Conservation (phyloP, 164 flowering plant species). For the Kalanchoe fedtschenkoi region DNA sequence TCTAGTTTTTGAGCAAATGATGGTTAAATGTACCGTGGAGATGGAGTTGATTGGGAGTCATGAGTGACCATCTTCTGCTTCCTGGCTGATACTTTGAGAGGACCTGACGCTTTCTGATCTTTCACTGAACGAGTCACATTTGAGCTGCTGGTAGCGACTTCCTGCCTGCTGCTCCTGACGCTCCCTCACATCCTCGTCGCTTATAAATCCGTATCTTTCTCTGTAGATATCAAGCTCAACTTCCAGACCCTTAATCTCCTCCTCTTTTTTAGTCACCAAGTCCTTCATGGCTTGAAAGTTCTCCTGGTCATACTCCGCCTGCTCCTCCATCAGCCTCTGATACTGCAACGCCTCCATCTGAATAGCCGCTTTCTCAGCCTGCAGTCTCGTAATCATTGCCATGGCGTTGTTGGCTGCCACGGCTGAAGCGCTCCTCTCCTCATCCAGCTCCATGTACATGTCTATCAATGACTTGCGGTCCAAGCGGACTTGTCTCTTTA, state of each 20-base stretch:
- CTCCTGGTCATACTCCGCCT: constrained; percentile 74
- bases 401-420: constrained; percentile 78
- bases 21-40: not conserved
- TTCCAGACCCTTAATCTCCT: constrained; percentile 46
- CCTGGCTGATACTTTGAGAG: not conserved
- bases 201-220: constrained; percentile 19
- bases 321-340: constrained; percentile 96
- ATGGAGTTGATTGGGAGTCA: not conserved
- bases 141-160: constrained; percentile 14
- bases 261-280: constrained; percentile 43
- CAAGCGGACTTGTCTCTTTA: constrained; percentile 47
- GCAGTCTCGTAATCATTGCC: constrained; percentile 87
- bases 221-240: constrained; percentile 36
- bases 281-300: constrained; percentile 52
- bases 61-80: not conserved
- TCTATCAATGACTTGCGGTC: constrained; percentile 46
- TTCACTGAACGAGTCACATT: constrained; percentile 18
- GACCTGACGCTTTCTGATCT: constrained; percentile 14
- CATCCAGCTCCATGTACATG: constrained; percentile 64
- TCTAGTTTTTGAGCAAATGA: not conserved
- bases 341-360: constrained; percentile 89
- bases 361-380: constrained; percentile 78
- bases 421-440: constrained; percentile 78
- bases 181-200: constrained; percentile 9
- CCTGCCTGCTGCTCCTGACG: constrained; percentile 13